Percentiles rank a stretch among this genome's conserved stretches.
phyloP scores from a whole-genome alignment of 2,329 filamentous ascomycete genomes.

The Periconia sp. region DNA sequence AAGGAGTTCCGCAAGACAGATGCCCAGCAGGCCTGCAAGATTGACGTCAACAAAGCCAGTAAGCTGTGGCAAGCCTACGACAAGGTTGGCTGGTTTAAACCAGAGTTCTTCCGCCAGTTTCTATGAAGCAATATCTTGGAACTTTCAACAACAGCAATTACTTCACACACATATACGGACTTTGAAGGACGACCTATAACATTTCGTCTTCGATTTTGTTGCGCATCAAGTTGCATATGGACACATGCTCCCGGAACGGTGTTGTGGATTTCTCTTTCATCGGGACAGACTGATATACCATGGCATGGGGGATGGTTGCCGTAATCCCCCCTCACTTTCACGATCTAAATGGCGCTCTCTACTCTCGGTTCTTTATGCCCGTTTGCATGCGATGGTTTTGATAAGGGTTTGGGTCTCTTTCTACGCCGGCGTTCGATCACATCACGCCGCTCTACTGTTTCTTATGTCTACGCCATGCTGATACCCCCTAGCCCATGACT shows the following conservation, averaged over 20 bases:
- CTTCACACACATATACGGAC: background rate
- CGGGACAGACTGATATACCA: constrained; percentile 28
- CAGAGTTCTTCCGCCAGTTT: constrained; percentile 56
- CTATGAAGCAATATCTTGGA: constrained; percentile 39
- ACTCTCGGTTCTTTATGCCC: constrained; percentile 7
- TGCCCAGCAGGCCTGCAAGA: constrained; percentile 95
- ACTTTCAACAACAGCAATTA: constrained; percentile 1
- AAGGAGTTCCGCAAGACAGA: constrained; percentile 96
- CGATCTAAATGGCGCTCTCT: constrained; percentile 34
- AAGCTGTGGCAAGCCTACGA: constrained; percentile 91
- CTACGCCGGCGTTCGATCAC: constrained; percentile 15
- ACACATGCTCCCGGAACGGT: constrained; percentile 23
- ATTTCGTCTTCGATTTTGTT: constrained; percentile 10
- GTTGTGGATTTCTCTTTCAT: constrained; percentile 20
- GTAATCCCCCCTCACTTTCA: constrained; percentile 22
- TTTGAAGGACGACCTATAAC: constrained; percentile 2
- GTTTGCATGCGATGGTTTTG: too few relatives aligned
- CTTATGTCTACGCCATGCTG: constrained; percentile 30
- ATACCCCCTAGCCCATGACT: constrained; percentile 33
- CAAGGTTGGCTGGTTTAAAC: constrained; percentile 80
- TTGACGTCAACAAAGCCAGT: constrained; percentile 96
- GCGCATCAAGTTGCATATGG: constrained; percentile 32
- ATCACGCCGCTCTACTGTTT: constrained; percentile 17
- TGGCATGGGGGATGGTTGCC: constrained; percentile 18
- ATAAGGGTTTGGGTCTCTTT: constrained; percentile 1